Base-by-base conservation (phyloP, 441 rosid genomes). In the Arabidopsis hybrid region DNA sequence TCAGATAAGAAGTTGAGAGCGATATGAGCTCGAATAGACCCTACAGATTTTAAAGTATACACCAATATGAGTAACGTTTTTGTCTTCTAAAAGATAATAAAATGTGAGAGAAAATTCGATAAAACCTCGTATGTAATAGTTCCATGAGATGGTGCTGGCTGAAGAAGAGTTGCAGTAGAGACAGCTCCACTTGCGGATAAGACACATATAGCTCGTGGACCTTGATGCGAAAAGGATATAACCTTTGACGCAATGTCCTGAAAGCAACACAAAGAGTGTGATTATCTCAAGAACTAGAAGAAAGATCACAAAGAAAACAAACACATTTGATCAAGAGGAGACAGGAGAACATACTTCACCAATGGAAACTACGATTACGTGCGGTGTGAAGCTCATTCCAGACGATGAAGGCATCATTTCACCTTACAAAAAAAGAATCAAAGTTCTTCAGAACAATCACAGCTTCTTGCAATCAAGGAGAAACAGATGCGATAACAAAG, bases 331-430 rank as follows among this genome's bases (percentile, higher is more conserved):
- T 13, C 17, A 65, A 4, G 32, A 53, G 34, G 46, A 56, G 56
- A 57, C 11, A 13, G 3, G 32, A 57, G 52, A 42, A 63, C 92
- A 49, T 91, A 95, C 99, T 85, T 95, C 99, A 82, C 99, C 99
- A 34, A 84, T 76, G 45, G 94, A 91, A 46, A 92, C 83, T 11
- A 87, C 83, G 75, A 95, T 87, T 82, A 95, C 82, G 57, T 90
- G 99, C 6, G 97, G 97, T 40, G 95, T 92, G 80, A 95, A 95
- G 76, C 99, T 91, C 83, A 85, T 82, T 56, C 99, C 97, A 18
- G 99, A 95, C 0, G 97, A 82, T 65, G 94, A 92, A 75, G 95
- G 86, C 63, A 89, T 77, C 89, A 83, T 82, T 69, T 80, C 89
- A 81, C 99, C 97, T 95, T 47, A 67, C 82, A 82, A 69, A 68